A percentile compares a stretch with the other conserved stretches of the same genome.
These are phyloP conservation scores for Theileria sp. DNA, from an alignment of 169 alveolate species.

Conservation along the genomic window DNA sequence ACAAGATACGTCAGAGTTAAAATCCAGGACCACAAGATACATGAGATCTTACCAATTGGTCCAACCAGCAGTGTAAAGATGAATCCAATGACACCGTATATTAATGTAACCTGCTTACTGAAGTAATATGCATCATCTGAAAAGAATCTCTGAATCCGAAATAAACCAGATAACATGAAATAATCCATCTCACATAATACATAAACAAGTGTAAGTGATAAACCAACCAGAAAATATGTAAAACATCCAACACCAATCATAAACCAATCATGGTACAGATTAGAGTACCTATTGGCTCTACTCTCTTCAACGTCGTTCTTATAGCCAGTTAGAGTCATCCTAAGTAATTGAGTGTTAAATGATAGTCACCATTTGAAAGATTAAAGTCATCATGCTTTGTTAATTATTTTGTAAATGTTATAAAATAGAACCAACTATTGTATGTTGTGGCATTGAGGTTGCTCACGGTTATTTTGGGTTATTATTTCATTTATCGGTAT, in stretches of 20 bases:
- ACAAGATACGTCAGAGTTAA: not conserved
- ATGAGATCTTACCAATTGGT: not conserved
- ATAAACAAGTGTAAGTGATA: not conserved
- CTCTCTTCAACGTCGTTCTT: not conserved
- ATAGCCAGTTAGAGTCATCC: not conserved
- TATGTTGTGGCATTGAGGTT: not conserved
- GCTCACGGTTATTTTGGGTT: not conserved
- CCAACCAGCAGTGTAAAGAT: not conserved
- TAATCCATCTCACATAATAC: conserved; percentile 3
- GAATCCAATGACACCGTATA: conserved; percentile 1
- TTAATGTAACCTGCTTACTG: not conserved
- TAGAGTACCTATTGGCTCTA: not conserved
- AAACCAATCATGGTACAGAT: not conserved
- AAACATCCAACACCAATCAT: not conserved
- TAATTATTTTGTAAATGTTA: not conserved
- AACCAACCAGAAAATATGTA: not conserved
- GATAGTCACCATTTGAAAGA: not conserved
- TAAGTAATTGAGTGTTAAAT: not conserved
- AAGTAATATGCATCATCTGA: conserved; percentile 2
- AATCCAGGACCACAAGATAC: not conserved
- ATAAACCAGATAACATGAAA: not conserved
- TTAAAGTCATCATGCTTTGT: not conserved
- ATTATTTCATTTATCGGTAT: no score
- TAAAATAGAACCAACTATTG: not conserved
- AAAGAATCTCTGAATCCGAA: not conserved